These are phyloP conservation scores for Zanthoxylum bungeanum DNA, from an alignment of 345 rosid genomes.

Conservation along the genomic window DNA sequence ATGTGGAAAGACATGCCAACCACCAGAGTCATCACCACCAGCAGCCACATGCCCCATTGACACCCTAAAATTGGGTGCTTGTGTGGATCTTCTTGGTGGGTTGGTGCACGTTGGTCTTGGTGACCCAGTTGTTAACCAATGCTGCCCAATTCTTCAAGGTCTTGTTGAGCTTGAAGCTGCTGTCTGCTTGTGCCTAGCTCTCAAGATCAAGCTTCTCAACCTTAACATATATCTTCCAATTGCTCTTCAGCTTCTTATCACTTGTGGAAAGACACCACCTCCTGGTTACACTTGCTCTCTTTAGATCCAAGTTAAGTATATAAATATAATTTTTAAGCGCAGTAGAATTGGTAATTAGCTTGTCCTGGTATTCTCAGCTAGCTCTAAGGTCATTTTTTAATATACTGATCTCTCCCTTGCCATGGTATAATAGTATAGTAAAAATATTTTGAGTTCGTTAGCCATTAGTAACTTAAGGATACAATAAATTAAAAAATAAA, in stretches of 20 bases:
- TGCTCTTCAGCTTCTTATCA: slow-evolving; percentile 89
- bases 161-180: slow-evolving; percentile 88
- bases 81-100: slow-evolving; percentile 91
- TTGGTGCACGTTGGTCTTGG: slow-evolving; percentile 73
- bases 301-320: slow-evolving; percentile 33
- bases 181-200: slow-evolving; percentile 86
- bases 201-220: slow-evolving; percentile 80
- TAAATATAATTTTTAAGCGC: no score
- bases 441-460: no score
- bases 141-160: slow-evolving; percentile 81
- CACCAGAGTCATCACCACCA: slow-evolving; percentile 19
- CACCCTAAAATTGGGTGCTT: slow-evolving; percentile 82
- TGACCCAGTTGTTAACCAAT: slow-evolving; percentile 70
- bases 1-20: slow-evolving; percentile 33
- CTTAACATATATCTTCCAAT: slow-evolving; percentile 77
- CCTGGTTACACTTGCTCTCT: slow-evolving; percentile 93
- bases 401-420: no score
- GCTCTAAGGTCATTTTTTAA: no score
- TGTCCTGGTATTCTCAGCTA: no score
- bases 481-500: no score
- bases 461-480: no score
- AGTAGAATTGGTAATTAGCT: no score
- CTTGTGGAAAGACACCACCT: slow-evolving; percentile 97
- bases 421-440: no score
- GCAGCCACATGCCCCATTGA: slow-evolving; percentile 69